Conservation (phyloP, 1,139 yeast genomes). For the Taphrina betulina region DNA sequence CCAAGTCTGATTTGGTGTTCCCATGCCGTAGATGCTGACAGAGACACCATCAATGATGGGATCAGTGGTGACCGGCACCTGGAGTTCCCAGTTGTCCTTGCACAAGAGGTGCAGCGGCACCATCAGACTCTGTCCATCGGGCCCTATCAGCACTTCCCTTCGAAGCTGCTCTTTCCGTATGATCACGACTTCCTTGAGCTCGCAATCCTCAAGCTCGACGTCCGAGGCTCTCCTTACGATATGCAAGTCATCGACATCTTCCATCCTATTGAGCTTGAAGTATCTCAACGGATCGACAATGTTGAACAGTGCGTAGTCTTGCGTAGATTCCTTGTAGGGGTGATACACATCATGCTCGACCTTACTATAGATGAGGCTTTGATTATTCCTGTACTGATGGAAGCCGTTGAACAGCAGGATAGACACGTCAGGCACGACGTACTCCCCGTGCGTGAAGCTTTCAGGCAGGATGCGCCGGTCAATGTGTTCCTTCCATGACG, state of each 20-base stretch:
- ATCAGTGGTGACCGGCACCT: conserved; percentile 16
- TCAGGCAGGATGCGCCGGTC: conserved; percentile 7
- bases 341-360: conserved; percentile 5
- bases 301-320: conserved; percentile 19
- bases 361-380: conserved; percentile 6
- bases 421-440: conserved; percentile 10
- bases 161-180: conserved; percentile 10
- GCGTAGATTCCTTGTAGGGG: conserved; percentile 14
- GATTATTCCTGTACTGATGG: conserved; percentile 20
- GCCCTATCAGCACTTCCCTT: conserved; percentile 13
- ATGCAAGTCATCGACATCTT: conserved; percentile 19
- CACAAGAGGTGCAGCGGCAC: conserved; percentile 19
- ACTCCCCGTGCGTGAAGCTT: background rate
- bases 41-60: conserved; percentile 11
- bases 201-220: background rate
- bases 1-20: conserved; percentile 26
- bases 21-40: conserved; percentile 18
- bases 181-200: conserved; percentile 9
- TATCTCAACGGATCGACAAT: conserved; percentile 23
- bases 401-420: conserved; percentile 30
- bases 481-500: conserved; percentile 17
- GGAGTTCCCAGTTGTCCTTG: conserved; percentile 18
- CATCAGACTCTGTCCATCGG: conserved; percentile 24
- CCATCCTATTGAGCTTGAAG: conserved; percentile 24
- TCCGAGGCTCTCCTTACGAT: background rate